phyloP scores from a whole-genome alignment of 345 rosid species.

The Bruguiera sexangula region DNA sequence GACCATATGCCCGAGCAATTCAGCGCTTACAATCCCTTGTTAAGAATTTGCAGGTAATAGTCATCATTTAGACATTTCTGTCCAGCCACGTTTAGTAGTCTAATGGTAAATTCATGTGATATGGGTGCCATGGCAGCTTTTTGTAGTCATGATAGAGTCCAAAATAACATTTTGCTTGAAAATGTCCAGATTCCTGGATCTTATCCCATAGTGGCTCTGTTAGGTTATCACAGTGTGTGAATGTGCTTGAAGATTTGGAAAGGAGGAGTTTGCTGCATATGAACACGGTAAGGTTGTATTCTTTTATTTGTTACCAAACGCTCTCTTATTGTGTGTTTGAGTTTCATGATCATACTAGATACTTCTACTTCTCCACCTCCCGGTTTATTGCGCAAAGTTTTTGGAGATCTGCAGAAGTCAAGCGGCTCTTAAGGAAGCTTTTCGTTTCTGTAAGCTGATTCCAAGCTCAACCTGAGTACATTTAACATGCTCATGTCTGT shows the following conservation, averaged over 20 bases:
- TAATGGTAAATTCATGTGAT: too few relatives aligned
- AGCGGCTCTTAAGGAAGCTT: constrained; percentile 75
- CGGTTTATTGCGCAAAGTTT: constrained; percentile 83
- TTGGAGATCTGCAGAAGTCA: constrained; percentile 61
- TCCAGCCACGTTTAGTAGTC: neutral
- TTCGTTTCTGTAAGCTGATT: constrained; percentile 75
- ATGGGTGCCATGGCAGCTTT: too few relatives aligned
- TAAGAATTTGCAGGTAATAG: neutral
- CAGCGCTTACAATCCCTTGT: neutral
- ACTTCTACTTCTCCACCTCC: constrained; percentile 15
- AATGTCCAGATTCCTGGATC: constrained; percentile 3
- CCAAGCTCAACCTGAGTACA: constrained; percentile 80
- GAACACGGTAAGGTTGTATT: constrained; percentile 53
- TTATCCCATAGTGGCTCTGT: constrained; percentile 14
- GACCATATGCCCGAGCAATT: neutral
- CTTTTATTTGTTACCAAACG: constrained; percentile 12
- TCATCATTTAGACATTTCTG: neutral
- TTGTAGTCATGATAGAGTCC: neutral
- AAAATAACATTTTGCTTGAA: neutral
- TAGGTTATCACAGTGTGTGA: constrained; percentile 66
- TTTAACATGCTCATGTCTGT: constrained; percentile 92
- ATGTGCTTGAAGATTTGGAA: constrained; percentile 74
- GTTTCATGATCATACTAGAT: neutral
- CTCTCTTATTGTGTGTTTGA: neutral
- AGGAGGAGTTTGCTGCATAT: constrained; percentile 56